Base-by-base conservation (phyloP, 2,329 filamentous ascomycete genomes). In the Penicillium sp. region DNA sequence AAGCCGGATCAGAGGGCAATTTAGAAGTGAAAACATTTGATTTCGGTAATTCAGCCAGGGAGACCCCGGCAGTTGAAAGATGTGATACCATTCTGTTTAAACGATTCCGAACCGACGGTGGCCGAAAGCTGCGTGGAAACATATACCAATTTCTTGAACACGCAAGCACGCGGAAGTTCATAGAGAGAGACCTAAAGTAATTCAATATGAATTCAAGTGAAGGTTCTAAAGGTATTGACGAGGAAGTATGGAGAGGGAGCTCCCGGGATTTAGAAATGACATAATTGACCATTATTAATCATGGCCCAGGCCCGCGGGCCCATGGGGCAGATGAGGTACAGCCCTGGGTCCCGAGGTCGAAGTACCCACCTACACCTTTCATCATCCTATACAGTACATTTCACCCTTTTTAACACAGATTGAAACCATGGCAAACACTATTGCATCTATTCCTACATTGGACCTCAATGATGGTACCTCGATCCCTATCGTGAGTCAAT, bases 1-100 rank as follows among this genome's bases (percentile, higher is more conserved):
- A 96, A 29, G 84, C 77, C 12, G 87, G 75, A 70, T 99, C 94
- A 9, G 91, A 76, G 3, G 93, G 91, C 4, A 97, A 79, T 51
- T 83, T 84, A 3, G 78, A 77, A 1, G 86, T 89, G 72, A 89
- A 89, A 55, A 79, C 79, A 68, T 83, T 84, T n/a, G 84, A 84
- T 68, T 88, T 89, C 10, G 84, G 84, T 41, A 89, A 75, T 13
- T 85, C 81, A 41, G 71, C 67, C 27, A 83, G 62, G 12, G 78
- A 74, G 33, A 73, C 59, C 17, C 75, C 72, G 27, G 52, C 43
- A 41, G 53, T 66, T 6, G 73, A 75, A 39, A 79, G 56, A 59
- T 81, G 78, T 27, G 76, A 74, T 44, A 74, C 72, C 79, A 81
- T 81, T 67, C 78, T 77, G 49, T 67, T 66, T 47, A 80, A 68